Base-by-base conservation (phyloP, 78 protist species). In the Guillardia theta region DNA sequence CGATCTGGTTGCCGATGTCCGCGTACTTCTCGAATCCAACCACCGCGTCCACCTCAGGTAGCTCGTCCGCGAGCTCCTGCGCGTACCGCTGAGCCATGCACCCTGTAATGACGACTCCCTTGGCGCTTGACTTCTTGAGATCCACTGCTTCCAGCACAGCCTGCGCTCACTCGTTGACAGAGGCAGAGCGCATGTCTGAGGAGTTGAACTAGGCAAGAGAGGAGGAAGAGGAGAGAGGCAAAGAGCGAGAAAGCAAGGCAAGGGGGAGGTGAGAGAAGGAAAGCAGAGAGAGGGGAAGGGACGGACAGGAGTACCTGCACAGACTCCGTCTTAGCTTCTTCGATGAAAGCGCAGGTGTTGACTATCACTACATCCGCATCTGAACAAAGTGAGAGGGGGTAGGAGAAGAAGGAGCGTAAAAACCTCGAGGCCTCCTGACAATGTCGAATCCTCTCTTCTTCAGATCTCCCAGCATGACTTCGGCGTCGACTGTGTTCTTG, bases 21-120 rank as follows among this genome's bases (percentile, higher is more conserved):
- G 62, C n/a, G 76, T 76, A 93, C 27, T 8, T 1, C 76, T 93
- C 94, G 48, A 93, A 93, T 18, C 94, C 94, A 41, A 93, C 41
- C 33, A 93, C 90, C 0, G 94, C 94, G 76, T 93, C 94, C 19
- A 93, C 90, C 21, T 93, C 90, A 0, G 94, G 94, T 83, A 92
- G 48, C 3, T 70, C 94, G 8, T 36, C 36, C 24, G 88, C 90
- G 30, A 93, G 90, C 47, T 93, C 94, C 0, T 76, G 77, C 15
- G 94, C 54, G 36, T 93, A 93, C 5, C 94, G 94, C 90, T 93
- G 94, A 12, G 94, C 94, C 70, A 93, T 33, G 90, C 94, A 93
- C 43, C 94, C 94, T 5, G 94, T 93, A 36, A 93, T 76, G 50
- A 50, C 83, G 21, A 70, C 83, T 12, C 83, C 83, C 22, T 70